Percentiles rank a stretch among this genome's conserved stretches.
Evolutionary conservation across 164 flowering plant species (phyloP).

Genomic region (Nymphaea colorata): DNA sequence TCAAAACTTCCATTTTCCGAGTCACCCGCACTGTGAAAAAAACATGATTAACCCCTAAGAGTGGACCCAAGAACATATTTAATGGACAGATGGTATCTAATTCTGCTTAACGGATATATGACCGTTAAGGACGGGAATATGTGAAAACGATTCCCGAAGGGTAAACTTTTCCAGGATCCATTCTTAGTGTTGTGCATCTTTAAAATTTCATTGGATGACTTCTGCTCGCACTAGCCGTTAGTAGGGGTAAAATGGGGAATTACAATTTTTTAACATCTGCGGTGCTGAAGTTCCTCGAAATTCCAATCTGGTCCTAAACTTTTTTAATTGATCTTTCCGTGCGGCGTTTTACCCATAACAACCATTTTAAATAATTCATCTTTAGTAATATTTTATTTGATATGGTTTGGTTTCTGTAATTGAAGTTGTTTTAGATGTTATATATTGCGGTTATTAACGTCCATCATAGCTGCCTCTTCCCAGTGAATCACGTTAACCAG

Average conservation of each 20-base stretch:
- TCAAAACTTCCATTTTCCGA: neutral
- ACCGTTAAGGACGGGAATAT: neutral
- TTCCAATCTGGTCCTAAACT: too few relatives aligned
- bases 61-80: neutral
- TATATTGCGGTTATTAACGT: too few relatives aligned
- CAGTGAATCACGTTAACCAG: too few relatives aligned
- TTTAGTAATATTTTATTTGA: too few relatives aligned
- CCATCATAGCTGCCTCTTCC: too few relatives aligned
- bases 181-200: neutral
- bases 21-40: neutral
- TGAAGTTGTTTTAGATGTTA: too few relatives aligned
- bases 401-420: too few relatives aligned
- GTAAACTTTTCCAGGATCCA: neutral
- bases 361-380: too few relatives aligned
- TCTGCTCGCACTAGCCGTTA: neutral
- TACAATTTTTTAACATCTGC: too few relatives aligned
- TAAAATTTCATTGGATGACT: neutral
- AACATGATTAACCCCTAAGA: neutral
- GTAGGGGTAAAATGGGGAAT: neutral
- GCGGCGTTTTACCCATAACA: too few relatives aligned
- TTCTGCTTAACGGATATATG: neutral
- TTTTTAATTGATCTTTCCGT: too few relatives aligned
- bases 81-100: neutral
- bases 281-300: too few relatives aligned
- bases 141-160: neutral